Conservation (phyloP, 345 rosid genomes). For the Rubroshorea leprosula region DNA sequence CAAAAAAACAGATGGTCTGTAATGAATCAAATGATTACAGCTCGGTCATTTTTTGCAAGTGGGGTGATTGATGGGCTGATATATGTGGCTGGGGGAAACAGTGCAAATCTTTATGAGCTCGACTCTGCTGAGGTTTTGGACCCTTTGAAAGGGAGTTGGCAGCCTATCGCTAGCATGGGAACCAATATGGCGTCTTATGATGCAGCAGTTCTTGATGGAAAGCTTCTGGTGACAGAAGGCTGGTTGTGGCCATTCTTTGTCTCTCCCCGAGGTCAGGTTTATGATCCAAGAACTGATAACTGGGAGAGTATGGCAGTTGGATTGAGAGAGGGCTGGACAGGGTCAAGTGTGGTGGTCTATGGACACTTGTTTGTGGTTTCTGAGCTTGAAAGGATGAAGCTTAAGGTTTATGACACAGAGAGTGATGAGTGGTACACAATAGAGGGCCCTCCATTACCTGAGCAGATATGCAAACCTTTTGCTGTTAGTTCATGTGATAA, state of each 20-base stretch:
- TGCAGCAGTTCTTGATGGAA: conserved; percentile 73
- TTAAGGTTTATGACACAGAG: conserved; percentile 64
- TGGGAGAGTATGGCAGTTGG: conserved; percentile 84
- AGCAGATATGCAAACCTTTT: conserved; percentile 81
- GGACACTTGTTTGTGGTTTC: conserved; percentile 72
- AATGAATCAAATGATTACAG: conserved; percentile 49
- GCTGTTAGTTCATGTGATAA: conserved; percentile 52
- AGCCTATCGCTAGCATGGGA: conserved; percentile 54
- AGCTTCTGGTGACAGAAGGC: conserved; percentile 82
- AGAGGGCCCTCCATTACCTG: conserved; percentile 71
- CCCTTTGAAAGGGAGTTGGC: conserved; percentile 64
- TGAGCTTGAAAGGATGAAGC: conserved; percentile 85
- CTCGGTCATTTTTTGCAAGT: conserved; percentile 73
- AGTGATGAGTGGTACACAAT: conserved; percentile 71
- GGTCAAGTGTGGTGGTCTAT: conserved; percentile 72
- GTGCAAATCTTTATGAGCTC: conserved; percentile 61
- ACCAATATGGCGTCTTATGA: conserved; percentile 78
- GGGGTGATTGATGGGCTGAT: conserved; percentile 69
- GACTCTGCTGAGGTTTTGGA: conserved; percentile 70
- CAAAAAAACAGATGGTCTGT: conserved; percentile 79
- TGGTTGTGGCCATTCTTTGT: conserved; percentile 92
- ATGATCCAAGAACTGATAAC: conserved; percentile 56
- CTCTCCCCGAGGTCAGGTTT: conserved; percentile 84
- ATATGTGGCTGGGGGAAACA: conserved; percentile 83
- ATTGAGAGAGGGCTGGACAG: conserved; percentile 89